Evolutionary conservation across 257 asterid species (phyloP).

Genomic region (Capsicum baccatum): DNA sequence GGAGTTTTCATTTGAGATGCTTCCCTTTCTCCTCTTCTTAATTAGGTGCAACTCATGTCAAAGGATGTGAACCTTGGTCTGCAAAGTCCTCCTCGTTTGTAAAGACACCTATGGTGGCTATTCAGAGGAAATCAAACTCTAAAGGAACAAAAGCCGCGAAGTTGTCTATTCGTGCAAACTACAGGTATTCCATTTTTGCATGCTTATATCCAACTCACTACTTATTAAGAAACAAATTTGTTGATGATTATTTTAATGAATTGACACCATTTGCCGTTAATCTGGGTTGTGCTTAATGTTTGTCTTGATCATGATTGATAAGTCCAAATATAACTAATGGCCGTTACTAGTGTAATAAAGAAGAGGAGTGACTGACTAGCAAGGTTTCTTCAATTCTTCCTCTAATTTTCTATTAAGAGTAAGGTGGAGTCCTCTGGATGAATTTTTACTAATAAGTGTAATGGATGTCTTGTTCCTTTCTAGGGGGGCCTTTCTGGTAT

Average conservation of each 20-base stretch:
- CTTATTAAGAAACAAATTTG: background rate
- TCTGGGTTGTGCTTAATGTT: slow-evolving; percentile 12
- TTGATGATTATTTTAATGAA: background rate
- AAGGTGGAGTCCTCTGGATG: slow-evolving; percentile 5
- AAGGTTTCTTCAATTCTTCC: background rate
- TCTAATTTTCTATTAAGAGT: background rate
- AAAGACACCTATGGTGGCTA: slow-evolving; percentile 45
- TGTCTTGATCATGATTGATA: background rate
- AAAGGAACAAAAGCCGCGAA: slow-evolving; percentile 36
- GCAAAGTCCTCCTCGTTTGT: slow-evolving; percentile 49
- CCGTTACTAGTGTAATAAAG: background rate
- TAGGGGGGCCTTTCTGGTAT: background rate
- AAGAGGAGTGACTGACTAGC: background rate
- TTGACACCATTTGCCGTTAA: background rate
- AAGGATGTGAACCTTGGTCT: slow-evolving; percentile 37
- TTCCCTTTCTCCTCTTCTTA: slow-evolving; percentile 19
- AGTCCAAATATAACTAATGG: background rate
- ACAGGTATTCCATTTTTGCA: slow-evolving; percentile 48
- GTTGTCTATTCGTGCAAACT: slow-evolving; percentile 58
- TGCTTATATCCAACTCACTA: slow-evolving; percentile 12
- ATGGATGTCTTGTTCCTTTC: background rate
- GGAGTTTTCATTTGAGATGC: slow-evolving; percentile 10
- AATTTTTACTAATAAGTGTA: background rate
- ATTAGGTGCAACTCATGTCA: slow-evolving; percentile 57
- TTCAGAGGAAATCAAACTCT: slow-evolving; percentile 43